A percentile compares a stretch with the other conserved stretches of the same genome.
Conservation (phyloP, 2,329 filamentous ascomycete genomes). For the Botrytis byssoidea region DNA sequence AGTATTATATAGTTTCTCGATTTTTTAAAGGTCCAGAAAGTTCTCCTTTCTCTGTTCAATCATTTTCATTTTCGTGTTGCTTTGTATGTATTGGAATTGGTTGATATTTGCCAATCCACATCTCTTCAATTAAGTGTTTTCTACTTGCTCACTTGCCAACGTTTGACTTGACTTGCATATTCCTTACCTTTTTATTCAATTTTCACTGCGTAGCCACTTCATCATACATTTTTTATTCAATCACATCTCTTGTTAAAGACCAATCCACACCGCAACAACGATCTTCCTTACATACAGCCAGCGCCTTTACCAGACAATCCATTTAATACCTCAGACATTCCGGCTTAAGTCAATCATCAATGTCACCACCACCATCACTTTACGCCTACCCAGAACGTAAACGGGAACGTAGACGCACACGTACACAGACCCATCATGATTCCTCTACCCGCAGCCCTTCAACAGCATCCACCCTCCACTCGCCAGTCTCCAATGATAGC, state of each 20-base stretch:
- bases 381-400: neutral
- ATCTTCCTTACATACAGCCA: neutral
- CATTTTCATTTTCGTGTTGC: constrained; percentile 1
- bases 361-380: constrained; percentile 6
- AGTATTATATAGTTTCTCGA: constrained; percentile 9
- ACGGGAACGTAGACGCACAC: neutral
- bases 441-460: neutral
- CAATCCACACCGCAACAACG: constrained; percentile 4
- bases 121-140: neutral
- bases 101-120: neutral
- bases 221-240: neutral
- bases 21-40: neutral
- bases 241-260: neutral
- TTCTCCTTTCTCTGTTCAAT: neutral
- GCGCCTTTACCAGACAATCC: neutral
- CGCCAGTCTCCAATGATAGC: neutral
- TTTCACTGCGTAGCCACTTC: neutral
- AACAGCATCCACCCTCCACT: constrained; percentile 6
- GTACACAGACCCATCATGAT: neutral
- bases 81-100: neutral
- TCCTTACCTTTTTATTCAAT: neutral
- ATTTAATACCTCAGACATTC: neutral
- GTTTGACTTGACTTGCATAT: neutral
- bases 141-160: neutral
- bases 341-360: constrained; percentile 3